Conservation (phyloP, 495 filamentous ascomycete species). For the Clohesyomyces aquaticus region DNA sequence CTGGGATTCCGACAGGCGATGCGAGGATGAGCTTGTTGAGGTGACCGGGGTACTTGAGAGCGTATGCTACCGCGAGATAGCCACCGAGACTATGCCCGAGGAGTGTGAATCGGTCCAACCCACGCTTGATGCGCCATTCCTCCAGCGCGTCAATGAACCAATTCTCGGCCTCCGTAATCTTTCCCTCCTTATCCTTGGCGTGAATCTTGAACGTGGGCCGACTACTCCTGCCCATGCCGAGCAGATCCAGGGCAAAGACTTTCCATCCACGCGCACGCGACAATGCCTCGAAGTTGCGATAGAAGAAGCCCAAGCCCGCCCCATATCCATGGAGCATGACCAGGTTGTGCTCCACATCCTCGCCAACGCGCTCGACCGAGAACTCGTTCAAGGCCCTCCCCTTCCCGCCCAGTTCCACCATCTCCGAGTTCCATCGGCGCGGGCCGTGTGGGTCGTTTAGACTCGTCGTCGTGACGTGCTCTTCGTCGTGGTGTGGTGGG, state of each 20-base stretch:
- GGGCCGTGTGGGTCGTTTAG: slow-evolving; percentile 81
- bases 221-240: slow-evolving; percentile 91
- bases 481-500: slow-evolving; percentile 50
- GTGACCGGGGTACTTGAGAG: slow-evolving; percentile 91
- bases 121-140: slow-evolving; percentile 87
- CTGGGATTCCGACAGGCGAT: slow-evolving; percentile 91
- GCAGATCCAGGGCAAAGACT: slow-evolving; percentile 85
- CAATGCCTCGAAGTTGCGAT: slow-evolving; percentile 92
- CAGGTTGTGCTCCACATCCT: slow-evolving; percentile 77
- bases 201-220: slow-evolving; percentile 82
- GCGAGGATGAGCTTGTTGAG: slow-evolving; percentile 95
- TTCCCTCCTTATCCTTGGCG: slow-evolving; percentile 76
- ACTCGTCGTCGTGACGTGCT: slow-evolving; percentile 56
- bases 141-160: slow-evolving; percentile 97
- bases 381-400: slow-evolving; percentile 91
- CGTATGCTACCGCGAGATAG: slow-evolving; percentile 92
- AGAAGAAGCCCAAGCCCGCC: slow-evolving; percentile 94
- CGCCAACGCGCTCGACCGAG: slow-evolving; percentile 79
- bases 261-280: slow-evolving; percentile 80
- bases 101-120: slow-evolving; percentile 90
- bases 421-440: slow-evolving; percentile 79
- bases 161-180: slow-evolving; percentile 87
- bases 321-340: slow-evolving; percentile 98
- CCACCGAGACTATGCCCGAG: slow-evolving; percentile 92
- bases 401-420: slow-evolving; percentile 83